Conservation (phyloP, 192 early-diverging fungal genomes). For the Pilaira anomala region DNA sequence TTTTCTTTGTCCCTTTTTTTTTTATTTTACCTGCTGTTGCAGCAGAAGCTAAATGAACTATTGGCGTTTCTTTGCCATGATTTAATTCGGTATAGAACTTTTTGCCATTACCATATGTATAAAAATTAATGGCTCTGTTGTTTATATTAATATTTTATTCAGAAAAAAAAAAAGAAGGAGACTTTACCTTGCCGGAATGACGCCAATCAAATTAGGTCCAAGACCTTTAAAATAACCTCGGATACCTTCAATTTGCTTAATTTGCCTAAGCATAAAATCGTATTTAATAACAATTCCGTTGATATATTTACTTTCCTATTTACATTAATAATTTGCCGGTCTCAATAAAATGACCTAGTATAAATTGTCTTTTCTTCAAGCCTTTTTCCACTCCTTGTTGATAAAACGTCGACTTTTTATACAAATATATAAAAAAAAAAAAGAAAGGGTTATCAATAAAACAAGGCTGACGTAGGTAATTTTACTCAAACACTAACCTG, state of each 20-base stretch:
- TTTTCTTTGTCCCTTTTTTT: neutral
- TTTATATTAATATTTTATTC: neutral
- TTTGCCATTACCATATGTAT: constrained; percentile 89
- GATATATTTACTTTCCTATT: no score
- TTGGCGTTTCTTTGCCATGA: constrained; percentile 68
- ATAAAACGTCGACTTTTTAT: constrained; percentile 41
- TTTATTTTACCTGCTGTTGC: constrained; percentile 27
- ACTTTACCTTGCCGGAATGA: constrained; percentile 86
- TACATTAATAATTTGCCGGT: constrained; percentile 48
- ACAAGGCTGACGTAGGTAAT: no score
- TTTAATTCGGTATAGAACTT: constrained; percentile 72
- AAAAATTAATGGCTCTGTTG: constrained; percentile 87
- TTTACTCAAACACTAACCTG: constrained; percentile 54
- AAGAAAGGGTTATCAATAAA: neutral
- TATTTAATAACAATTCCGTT: no score
- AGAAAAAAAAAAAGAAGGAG: neutral
- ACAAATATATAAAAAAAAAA: neutral
- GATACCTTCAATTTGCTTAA: constrained; percentile 74
- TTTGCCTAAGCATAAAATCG: constrained; percentile 38
- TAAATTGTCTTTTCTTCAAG: constrained; percentile 24
- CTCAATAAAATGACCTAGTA: constrained; percentile 49
- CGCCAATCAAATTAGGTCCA: constrained; percentile 88
- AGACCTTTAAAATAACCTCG: constrained; percentile 91
- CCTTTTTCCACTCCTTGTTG: constrained; percentile 11
- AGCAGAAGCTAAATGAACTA: constrained; percentile 74